Base-by-base conservation (phyloP, 768 basidiomycete genomes). In the Amanita pallidorosea region DNA sequence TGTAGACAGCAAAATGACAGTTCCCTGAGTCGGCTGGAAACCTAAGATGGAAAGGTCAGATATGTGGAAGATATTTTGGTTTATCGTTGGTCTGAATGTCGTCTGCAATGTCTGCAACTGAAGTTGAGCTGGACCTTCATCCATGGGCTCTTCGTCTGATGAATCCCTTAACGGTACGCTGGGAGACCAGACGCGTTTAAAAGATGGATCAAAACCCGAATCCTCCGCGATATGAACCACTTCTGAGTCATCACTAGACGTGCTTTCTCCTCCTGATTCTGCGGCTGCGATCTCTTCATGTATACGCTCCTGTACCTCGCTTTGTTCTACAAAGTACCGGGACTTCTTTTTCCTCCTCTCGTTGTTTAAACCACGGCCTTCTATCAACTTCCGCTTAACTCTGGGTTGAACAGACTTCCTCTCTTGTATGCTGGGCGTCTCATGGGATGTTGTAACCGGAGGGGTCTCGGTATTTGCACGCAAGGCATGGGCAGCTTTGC, bases 101-200 rank as follows among this genome's bases (percentile, higher is more conserved):
- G 80, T 78, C 4, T 56, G 51, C 5, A 58, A 56, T 54, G 18
- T 47, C 54, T 42, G 61, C 57, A 35, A 59, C 48, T 42, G 48
- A 51, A 2, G 45, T 6, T 38, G 56, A 9, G 53, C 54, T 5
- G 55, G 66, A 25, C 44, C 55, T n/a, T 67, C 70, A n/a, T 71
- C 75, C 37, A 7, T n/a, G 11, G 15, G 7, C 12, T 50, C 49
- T 20, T 73, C 73, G 13, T 74, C 74, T 0, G 77, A 76, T 1
- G 77, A 77, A 54, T 75, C 75, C 1, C 57, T 54, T 6, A 72
- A 12, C 25, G 73, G 74, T 25, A 65, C 67, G 61, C 79, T 84
- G 0, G 83, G 83, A 1, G 82, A 83, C 77, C 79, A 85, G 25
- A 70, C 69, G 20, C 74, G 69, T 55, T 57, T 62, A 51, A 47